Base-by-base conservation (phyloP, 2,329 filamentous ascomycete genomes). In the Paecilomyces fulvus region DNA sequence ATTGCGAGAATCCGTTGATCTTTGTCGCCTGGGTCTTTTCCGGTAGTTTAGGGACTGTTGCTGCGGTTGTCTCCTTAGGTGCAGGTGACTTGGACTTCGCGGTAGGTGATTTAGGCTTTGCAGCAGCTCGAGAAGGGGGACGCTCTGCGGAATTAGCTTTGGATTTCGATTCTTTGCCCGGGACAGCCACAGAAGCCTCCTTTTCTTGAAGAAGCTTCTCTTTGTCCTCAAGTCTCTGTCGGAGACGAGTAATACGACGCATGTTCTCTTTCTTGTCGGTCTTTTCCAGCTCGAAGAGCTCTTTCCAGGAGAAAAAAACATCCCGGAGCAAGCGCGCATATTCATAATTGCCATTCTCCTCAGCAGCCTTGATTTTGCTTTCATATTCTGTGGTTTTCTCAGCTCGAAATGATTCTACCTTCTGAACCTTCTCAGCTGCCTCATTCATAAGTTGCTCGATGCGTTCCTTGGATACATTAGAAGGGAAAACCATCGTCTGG, bases 401-500 rank as follows among this genome's bases (percentile, higher is more conserved):
- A n/a, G 48, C 14, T n/a, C 33, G 33, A 37, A 17, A 17, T 3
- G n/a, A 52, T 10, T 61, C 51, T 8, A 56, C 25, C 25, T 56
- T 59, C 28, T 57, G 30, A 0, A 49, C 2, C 49, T 63, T 58
- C 51, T 58, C 50, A n/a, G 55, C 49, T 14, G 59, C 60, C 46
- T 65, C 60, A 30, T 51, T 50, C 30, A 53, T 20, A 17, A 52
- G 30, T 25, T 59, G 48, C 11, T 58, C 51, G 9, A 64, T 49
- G 10, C n/a, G 33, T 17, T 59, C 60, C 21, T 43, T 10, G 3
- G 60, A 33, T 5, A 62, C 46, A 8, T 54, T 53, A n/a, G 56
- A n/a, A 20, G 63, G 63, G 25, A 56, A 64, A 8, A 58, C 54
- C 37, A 62, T 58, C 17, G 46, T 43, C 12, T 28, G 30, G n/a